Evolutionary conservation across 208 protist species (phyloP), one percentile per base, ranked within the genome.

Genomic region (Acanthamoeba royreba): DNA sequence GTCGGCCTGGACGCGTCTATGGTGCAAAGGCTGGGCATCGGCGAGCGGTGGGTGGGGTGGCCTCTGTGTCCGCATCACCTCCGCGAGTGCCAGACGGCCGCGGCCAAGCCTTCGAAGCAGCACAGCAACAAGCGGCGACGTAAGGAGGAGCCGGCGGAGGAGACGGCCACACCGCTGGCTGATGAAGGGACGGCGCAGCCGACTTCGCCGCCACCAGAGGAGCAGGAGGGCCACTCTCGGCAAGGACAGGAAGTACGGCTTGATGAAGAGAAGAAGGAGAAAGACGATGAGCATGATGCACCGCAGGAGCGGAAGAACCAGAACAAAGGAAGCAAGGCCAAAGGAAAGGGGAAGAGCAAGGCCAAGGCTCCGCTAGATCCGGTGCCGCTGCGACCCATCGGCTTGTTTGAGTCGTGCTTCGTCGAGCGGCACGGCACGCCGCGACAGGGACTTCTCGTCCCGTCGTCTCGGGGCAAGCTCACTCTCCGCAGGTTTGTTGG

Each of bases 391-490:
- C 74, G 38, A 19, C 74, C 74, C 47, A 95, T 97, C 55, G 96
- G 96, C 7, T 58, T 90, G 33, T n/a, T 96, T 31, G 88, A 96
- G 63, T 92, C 74, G 45, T 55, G 49, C 35, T 97, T 96, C 61
- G 33, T 31, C 28, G 38, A 58, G 28, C 88, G 95, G 22, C 79
- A 94, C 74, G 96, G 96, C 40, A 95, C 92, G 43, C 96, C 96
- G 31, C 58, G 95, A 38, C 96, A 97, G 69, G 92, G 93, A 45
- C 35, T 33, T 7, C 72, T 97, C 28, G 61, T 89, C 28, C 91
- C 89, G 13, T 92, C 61, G n/a, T 88, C 85, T 1, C 43, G 63
- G n/a, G 96, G 86, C n/a, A 92, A 49, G 35, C 43, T 97, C 13
- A 85, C 38, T 9, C 74, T 85, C 2, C 74, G 74, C 74, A 9